Base-by-base conservation (phyloP, 2,329 filamentous ascomycete species). In the Diaporthe capsici region DNA sequence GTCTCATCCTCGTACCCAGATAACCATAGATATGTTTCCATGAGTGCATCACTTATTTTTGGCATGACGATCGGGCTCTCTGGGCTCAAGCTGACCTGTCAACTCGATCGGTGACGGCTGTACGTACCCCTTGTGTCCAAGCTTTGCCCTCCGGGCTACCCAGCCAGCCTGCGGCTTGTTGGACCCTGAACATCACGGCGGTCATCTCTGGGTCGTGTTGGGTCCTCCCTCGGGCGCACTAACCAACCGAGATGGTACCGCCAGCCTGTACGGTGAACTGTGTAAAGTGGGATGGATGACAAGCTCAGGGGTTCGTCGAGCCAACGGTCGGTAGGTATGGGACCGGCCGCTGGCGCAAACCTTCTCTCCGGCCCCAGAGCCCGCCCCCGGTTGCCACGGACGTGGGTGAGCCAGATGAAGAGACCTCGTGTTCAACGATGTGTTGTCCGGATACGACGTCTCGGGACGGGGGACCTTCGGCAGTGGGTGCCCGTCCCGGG, bases 11-110 rank as follows among this genome's bases (percentile, higher is more conserved):
- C 71, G 71, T 73, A 73, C 57, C 71, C 71, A 63, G 37, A 63
- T 34, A 63, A 53, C 34, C 71, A 39, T 68, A 68, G 65, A 68
- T 68, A 51, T 68, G 65, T 68, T 60, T 73, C 71, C 71, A 61
- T 73, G 71, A 55, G 71, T 42, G 49, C 58, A 73, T 73, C 71
- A 65, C 60, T 55, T 73, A 73, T 73, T 73, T 73, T 73, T 73
- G 71, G 58, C 71, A 55, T 20, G 49, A 55, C 34, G 58, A 73
- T 73, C 71, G 58, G 20, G 47, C 49, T 39, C n/a, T 7, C 31
- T 28, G 65, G 49, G n/a, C 34, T 42, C 34, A 8, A 28, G 51
- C 25, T 73, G 71, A 73, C 71, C 22, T 44, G 71, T 73, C 58
- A 57, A 65, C 25, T 34, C 31, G 37, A 73, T 55, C 37, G 60